Percentiles rank a stretch among this genome's conserved stretches.
Evolutionary conservation across 805 yeast genomes (phyloP).

Genomic region (Starmerella potacharoeniae): DNA sequence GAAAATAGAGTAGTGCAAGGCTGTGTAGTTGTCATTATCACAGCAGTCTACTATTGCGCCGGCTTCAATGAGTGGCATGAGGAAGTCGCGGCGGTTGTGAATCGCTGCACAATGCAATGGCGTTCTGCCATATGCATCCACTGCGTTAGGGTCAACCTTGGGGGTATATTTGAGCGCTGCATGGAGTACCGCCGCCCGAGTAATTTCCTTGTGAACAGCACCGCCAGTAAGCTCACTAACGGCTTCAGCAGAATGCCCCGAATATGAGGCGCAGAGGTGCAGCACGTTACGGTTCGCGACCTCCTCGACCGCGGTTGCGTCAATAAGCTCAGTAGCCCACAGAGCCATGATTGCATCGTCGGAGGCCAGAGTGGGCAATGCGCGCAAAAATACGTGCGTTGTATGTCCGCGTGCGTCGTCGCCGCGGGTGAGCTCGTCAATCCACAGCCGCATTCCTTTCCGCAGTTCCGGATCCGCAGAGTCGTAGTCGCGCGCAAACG

Average conservation of each 20-base stretch:
- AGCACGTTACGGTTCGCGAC: constrained; percentile 60
- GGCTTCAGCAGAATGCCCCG: constrained; percentile 5
- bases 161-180: constrained; percentile 23
- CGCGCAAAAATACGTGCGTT: constrained; percentile 60
- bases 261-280: constrained; percentile 44
- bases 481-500: constrained; percentile 25
- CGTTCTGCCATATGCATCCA: constrained; percentile 48
- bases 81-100: constrained; percentile 37
- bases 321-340: constrained; percentile 42
- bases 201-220: constrained; percentile 3
- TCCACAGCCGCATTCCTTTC: constrained; percentile 36
- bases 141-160: constrained; percentile 24
- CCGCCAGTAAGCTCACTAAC: constrained; percentile 9
- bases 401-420: constrained; percentile 37
- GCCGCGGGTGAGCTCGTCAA: constrained; percentile 34
- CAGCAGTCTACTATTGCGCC: constrained; percentile 30
- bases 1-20: constrained; percentile 67
- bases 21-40: constrained; percentile 48
- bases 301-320: constrained; percentile 57
- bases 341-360: constrained; percentile 46
- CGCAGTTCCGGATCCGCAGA: constrained; percentile 26
- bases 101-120: constrained; percentile 78
- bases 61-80: constrained; percentile 34
- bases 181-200: constrained; percentile 25
- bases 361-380: constrained; percentile 54